These are phyloP conservation scores for Penicillium decumbens DNA, from an alignment of 2,329 filamentous ascomycete genomes.

Conservation along the genomic window DNA sequence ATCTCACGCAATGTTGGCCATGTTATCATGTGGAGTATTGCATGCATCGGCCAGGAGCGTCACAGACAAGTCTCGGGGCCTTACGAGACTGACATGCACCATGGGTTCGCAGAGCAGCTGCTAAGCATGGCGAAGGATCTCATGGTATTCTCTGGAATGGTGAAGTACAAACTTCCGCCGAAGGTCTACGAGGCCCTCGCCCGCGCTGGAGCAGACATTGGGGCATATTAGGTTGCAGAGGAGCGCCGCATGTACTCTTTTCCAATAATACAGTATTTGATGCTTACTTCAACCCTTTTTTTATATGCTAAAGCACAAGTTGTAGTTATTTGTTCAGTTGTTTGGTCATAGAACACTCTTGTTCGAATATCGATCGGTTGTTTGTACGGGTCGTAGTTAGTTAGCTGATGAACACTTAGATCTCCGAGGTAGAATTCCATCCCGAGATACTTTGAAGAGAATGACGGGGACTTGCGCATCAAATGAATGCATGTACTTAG, in stretches of 20 bases:
- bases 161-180: conserved; percentile 83
- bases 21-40: conserved; percentile 88
- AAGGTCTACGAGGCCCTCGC: conserved; percentile 85
- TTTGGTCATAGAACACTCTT: not conserved
- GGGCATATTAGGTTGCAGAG: conserved; percentile 32
- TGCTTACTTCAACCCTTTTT: not conserved
- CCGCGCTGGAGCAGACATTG: conserved; percentile 66
- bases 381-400: not conserved
- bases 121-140: conserved; percentile 80
- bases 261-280: not conserved
- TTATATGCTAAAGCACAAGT: not conserved
- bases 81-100: conserved; percentile 56
- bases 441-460: not conserved
- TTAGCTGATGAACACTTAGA: no score
- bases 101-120: conserved; percentile 61
- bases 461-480: not conserved
- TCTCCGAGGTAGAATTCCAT: no score
- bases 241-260: conserved; percentile 1
- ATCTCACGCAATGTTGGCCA: conserved; percentile 87
- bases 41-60: conserved; percentile 75
- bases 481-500: not conserved
- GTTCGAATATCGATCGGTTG: not conserved
- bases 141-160: conserved; percentile 88
- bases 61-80: conserved; percentile 64
- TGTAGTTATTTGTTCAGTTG: not conserved